phyloP scores from a whole-genome alignment of 768 basidiomycete genomes.

The Boletus barrowsii region DNA sequence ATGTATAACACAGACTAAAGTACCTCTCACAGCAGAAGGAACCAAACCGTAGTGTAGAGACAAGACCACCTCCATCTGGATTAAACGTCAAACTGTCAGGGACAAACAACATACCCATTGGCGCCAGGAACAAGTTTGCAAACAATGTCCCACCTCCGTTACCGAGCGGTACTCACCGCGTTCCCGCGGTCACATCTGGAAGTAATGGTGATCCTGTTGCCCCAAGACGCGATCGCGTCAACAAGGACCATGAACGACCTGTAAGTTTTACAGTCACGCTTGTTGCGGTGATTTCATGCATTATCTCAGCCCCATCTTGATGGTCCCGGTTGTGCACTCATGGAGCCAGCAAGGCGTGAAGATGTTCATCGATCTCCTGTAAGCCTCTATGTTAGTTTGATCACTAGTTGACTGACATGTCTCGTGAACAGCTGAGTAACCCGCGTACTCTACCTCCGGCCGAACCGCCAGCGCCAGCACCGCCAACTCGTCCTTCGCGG shows the following conservation, averaged over 20 bases:
- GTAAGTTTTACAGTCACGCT: constrained; percentile 11
- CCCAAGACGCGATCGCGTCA: constrained; percentile 13
- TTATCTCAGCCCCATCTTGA: constrained; percentile 18
- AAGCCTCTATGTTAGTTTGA: neutral
- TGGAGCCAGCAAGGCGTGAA: constrained; percentile 13
- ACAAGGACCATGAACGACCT: constrained; percentile 22
- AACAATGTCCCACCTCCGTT: neutral
- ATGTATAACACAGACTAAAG: neutral
- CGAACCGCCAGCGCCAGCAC: constrained; percentile 4
- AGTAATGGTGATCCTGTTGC: constrained; percentile 21
- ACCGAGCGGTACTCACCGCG: constrained; percentile 1
- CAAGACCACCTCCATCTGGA: constrained; percentile 11
- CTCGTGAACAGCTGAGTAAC: constrained; percentile 7
- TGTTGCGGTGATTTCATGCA: constrained; percentile 4
- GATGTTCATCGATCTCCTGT: constrained; percentile 19
- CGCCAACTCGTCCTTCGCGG: constrained; percentile 14
- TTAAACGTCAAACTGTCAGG: constrained; percentile 29
- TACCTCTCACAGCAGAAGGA: constrained; percentile 18
- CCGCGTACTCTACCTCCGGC: constrained; percentile 2
- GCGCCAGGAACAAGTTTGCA: constrained; percentile 25
- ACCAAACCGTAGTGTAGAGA: constrained; percentile 9
- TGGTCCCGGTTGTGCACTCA: neutral
- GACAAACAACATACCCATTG: constrained; percentile 33
- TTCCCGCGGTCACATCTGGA: constrained; percentile 4
- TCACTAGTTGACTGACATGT: neutral